These are phyloP conservation scores for Cucumis variabilis DNA, from an alignment of 331 rosid genomes.

Conservation along the genomic window DNA sequence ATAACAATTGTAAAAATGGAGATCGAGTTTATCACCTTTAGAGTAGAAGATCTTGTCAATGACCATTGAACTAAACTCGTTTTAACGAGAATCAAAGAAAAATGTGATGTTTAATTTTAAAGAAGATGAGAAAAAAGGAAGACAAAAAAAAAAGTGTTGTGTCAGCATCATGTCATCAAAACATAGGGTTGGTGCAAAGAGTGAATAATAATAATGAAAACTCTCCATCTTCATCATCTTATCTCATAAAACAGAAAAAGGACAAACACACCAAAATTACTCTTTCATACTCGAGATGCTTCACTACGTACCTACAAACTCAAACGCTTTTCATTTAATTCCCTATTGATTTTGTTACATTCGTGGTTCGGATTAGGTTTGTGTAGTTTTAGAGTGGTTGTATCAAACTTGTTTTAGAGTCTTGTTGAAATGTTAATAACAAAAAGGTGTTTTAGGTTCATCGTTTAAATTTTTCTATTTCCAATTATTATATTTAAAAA, in stretches of 20 bases:
- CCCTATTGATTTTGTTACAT: background rate
- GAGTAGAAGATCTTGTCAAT: no score
- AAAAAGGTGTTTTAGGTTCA: no score
- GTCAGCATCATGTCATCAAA: slow-evolving; percentile 12
- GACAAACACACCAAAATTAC: background rate
- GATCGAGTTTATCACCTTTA: no score
- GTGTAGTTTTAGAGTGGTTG: background rate
- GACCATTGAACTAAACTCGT: no score
- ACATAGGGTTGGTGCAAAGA: background rate
- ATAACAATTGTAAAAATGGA: no score
- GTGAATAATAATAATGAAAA: background rate
- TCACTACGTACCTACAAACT: slow-evolving; percentile 12
- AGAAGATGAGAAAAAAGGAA: no score
- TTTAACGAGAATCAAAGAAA: no score
- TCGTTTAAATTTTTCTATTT: no score
- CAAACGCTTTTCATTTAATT: background rate
- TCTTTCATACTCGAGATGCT: background rate
- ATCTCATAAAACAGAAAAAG: background rate
- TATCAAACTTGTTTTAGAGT: background rate
- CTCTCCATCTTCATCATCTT: no score
- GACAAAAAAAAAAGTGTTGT: background rate
- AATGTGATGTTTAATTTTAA: no score
- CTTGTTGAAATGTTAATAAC: background rate
- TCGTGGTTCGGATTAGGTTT: background rate
- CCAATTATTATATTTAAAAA: no score